Conservation (phyloP, 768 basidiomycete species). For the Collybiopsis luxurians region DNA sequence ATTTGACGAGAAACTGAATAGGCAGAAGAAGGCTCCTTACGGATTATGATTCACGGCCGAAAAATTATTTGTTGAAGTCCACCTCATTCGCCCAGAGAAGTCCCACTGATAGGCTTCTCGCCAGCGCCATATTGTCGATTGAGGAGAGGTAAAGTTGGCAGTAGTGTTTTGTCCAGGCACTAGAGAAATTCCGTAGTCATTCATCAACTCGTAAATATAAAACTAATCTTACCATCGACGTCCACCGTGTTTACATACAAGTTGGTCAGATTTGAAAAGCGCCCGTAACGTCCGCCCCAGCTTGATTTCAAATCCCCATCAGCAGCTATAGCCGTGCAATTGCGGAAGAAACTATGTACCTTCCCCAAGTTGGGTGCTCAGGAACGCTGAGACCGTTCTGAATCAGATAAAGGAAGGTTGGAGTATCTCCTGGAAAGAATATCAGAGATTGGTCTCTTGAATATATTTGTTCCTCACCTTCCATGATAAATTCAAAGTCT, state of each 20-base stretch:
- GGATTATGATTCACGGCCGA: slow-evolving; percentile 11
- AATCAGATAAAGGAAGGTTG: slow-evolving; percentile 11
- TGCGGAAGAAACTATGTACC: background rate
- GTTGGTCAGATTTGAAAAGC: background rate
- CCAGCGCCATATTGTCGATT: slow-evolving; percentile 16
- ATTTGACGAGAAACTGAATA: background rate
- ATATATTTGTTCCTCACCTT: background rate
- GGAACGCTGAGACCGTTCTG: slow-evolving; percentile 11
- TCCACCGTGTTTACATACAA: slow-evolving; percentile 9
- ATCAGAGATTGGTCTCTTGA: background rate
- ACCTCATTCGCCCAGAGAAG: slow-evolving; percentile 14
- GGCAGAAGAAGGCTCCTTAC: background rate
- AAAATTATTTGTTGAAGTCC: slow-evolving; percentile 7
- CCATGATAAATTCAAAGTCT: slow-evolving; percentile 13
- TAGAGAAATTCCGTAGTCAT: no score
- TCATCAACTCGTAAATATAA: background rate
- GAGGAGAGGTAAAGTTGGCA: slow-evolving; percentile 6
- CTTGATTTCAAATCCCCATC: background rate
- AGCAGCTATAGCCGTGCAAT: background rate
- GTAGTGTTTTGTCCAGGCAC: slow-evolving; percentile 3
- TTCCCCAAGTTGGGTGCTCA: slow-evolving; percentile 11
- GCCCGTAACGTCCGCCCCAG: slow-evolving; percentile 14
- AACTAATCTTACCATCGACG: background rate
- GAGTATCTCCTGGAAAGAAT: slow-evolving; percentile 7
- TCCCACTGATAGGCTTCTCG: slow-evolving; percentile 14